Percentiles rank a stretch among this genome's conserved stretches.
Conservation (phyloP, 306 rosid genomes). For the Castanopsis chinensis region DNA sequence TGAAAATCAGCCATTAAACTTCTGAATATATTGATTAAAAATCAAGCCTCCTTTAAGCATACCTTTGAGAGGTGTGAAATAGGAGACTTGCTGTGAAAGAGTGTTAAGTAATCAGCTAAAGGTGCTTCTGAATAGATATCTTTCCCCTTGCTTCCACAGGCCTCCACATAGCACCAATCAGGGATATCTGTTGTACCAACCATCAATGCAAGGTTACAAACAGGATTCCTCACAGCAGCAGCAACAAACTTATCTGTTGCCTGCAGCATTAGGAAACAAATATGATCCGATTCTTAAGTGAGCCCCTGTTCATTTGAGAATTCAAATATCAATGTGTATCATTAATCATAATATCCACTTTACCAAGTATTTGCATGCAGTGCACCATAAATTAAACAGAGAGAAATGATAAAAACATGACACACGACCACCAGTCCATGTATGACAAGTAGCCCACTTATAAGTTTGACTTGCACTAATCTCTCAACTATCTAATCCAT, state of each 20-base stretch:
- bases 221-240: constrained; percentile 74
- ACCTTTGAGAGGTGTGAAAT: constrained; percentile 71
- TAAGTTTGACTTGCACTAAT: neutral
- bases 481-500: neutral
- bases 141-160: constrained; percentile 56
- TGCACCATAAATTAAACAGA: neutral
- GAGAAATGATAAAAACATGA: neutral
- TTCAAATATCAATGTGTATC: neutral
- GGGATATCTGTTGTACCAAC: constrained; percentile 84
- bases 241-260: constrained; percentile 78
- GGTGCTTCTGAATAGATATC: constrained; percentile 46
- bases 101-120: constrained; percentile 51
- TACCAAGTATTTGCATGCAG: neutral
- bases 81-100: constrained; percentile 70
- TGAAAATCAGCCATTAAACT: neutral
- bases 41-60: constrained; percentile 15
- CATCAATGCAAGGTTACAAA: constrained; percentile 73
- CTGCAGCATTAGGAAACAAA: constrained; percentile 40
- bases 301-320: constrained; percentile 6
- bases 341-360: neutral
- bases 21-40: neutral
- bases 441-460: neutral
- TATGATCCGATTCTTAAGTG: neutral
- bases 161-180: constrained; percentile 78
- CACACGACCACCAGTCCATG: neutral